These are phyloP conservation scores for Rhizophora apiculata DNA, from an alignment of 345 rosid species.

Conservation along the genomic window DNA sequence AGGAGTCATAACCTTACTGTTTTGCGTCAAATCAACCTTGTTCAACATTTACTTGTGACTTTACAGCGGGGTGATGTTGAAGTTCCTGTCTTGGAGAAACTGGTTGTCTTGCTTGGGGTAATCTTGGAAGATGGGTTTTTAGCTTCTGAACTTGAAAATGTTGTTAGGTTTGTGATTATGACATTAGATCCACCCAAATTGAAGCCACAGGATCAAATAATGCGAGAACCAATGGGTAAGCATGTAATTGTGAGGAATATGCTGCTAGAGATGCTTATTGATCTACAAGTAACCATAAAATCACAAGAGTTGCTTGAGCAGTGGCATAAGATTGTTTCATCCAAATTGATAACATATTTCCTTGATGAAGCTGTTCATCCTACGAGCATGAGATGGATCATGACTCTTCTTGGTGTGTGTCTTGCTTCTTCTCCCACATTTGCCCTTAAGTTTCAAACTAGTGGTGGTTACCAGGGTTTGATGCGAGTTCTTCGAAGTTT, in stretches of 20 bases:
- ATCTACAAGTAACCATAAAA: conserved; percentile 95
- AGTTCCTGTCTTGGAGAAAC: conserved; percentile 91
- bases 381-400: conserved; percentile 99
- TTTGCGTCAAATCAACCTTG: conserved; percentile 90
- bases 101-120: conserved; percentile 95
- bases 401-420: conserved; percentile 97
- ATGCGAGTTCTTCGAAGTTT: conserved; percentile 85
- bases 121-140: conserved; percentile 98
- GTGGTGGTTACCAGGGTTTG: conserved; percentile 95
- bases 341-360: conserved; percentile 91
- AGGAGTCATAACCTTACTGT: conserved; percentile 96
- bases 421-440: conserved; percentile 92
- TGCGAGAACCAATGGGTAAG: conserved; percentile 92
- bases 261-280: conserved; percentile 98
- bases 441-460: conserved; percentile 83
- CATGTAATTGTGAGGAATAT: conserved; percentile 98
- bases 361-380: conserved; percentile 99
- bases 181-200: conserved; percentile 94
- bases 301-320: conserved; percentile 92
- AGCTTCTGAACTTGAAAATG: conserved; percentile 91
- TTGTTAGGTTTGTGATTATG: conserved; percentile 94
- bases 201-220: conserved; percentile 60
- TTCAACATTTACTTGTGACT: conserved; percentile 91
- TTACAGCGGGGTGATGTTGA: conserved; percentile 99
- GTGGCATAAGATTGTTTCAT: conserved; percentile 99